Evolutionary conservation across 2,329 filamentous ascomycete genomes (phyloP), one percentile per base, ranked within the genome.

Genomic region (Tetracladium maxilliforme): DNA sequence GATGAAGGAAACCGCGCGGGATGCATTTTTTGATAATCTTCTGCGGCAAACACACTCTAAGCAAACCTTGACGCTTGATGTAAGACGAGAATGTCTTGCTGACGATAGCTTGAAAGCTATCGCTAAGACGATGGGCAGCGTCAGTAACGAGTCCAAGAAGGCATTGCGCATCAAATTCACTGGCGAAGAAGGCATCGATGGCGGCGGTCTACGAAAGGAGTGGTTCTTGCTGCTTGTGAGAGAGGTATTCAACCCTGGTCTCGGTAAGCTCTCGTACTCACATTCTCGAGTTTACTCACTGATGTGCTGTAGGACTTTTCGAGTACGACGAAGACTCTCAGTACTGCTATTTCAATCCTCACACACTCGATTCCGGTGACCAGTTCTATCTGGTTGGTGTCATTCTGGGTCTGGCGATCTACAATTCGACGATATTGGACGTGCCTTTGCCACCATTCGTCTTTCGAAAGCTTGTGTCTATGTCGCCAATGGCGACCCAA

Each of bases 371-470:
- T 46, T 86, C 81, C 0, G 86, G 82, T 1, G 83, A 93, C 42
- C 83, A 92, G 36, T 94, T 81, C 49, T 92, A 90, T 44, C 62
- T 93, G 13, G 79, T 94, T 15, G 86, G 86, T 1, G 81, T 90
- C 9, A 64, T 93, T 6, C 64, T 94, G 27, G 86, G 86, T 1
- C 58, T 94, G 30, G 86, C 86, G 10, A 92, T 94, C 32, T 92
- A 93, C 53, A 93, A 94, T 48, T 92, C 82, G 3, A 93, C 82
- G 1, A 93, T 93, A 36, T 58, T 94, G 11, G 86, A 93, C 43
- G 68, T 93, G 24, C 79, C 82, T 3, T 63, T 94, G 12, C 86
- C 86, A 2, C 80, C 84, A 0, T 92, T 93, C 45, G 76, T 80
- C 2, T 94, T 92, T 44, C 74, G 82, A 35, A 93, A 92, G 47